These are phyloP conservation scores for Echeveria elegans DNA, from an alignment of 164 flowering plant genomes.

Conservation along the genomic window DNA sequence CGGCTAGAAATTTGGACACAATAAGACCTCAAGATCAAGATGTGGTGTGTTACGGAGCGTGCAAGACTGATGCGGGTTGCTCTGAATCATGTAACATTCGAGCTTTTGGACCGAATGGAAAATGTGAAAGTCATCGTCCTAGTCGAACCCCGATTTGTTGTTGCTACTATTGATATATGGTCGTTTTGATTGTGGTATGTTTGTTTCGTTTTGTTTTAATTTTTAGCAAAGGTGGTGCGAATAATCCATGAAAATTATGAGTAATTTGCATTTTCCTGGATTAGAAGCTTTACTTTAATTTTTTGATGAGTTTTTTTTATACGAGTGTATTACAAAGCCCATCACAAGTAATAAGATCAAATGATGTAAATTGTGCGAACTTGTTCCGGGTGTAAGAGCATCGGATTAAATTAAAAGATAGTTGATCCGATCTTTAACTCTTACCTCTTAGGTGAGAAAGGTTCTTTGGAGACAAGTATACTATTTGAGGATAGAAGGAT, in stretches of 20 bases:
- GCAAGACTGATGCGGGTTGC: neutral
- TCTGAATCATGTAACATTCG: neutral
- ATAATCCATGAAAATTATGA: neutral
- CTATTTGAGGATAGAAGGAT: too few relatives aligned
- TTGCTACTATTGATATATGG: conserved; percentile 2
- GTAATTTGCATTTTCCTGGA: neutral
- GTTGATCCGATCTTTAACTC: too few relatives aligned
- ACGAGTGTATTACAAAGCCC: too few relatives aligned
- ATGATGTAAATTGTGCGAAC: too few relatives aligned
- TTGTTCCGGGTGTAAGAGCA: too few relatives aligned
- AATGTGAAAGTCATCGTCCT: neutral
- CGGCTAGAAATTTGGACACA: too few relatives aligned
- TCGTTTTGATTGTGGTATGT: neutral
- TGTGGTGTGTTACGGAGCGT: conserved; percentile 3
- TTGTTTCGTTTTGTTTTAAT: neutral
- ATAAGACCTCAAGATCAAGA: neutral
- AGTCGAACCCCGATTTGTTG: neutral
- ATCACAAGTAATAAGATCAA: too few relatives aligned
- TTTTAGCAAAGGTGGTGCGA: neutral
- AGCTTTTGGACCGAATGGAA: neutral
- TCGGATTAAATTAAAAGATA: too few relatives aligned
- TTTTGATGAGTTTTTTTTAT: too few relatives aligned
- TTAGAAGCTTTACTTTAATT: too few relatives aligned
- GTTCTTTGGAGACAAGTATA: too few relatives aligned
- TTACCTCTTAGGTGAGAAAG: too few relatives aligned